Evolutionary conservation across 768 basidiomycete genomes (phyloP), one percentile per base, ranked within the genome.

Genomic region (Boletus tylopilopsis): DNA sequence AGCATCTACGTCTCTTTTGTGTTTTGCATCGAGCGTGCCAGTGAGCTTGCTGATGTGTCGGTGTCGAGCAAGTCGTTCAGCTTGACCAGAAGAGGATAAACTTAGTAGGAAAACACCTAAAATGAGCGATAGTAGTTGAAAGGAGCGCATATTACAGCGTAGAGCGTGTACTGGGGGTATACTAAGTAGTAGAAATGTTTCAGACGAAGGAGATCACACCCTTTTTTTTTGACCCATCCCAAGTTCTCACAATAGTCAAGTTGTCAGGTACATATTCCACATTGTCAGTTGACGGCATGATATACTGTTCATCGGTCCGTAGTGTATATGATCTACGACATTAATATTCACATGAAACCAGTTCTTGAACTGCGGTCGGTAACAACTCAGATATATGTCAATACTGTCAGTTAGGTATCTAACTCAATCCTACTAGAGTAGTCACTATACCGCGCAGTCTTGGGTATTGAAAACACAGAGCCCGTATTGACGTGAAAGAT

Each of bases 131-230:
- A 62, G 43, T 35, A 37, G 36, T 45, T 46, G 25, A 51, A 66
- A 67, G 12, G 65, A 66, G 45, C 48, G 65, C 65, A 66, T 68
- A 49, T 42, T 60, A 55, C 37, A 44, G 48, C 51, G 52, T 53
- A 25, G 41, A 42, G 34, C 33, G 46, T 44, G 38, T n/a, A n/a
- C n/a, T n/a, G n/a, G n/a, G n/a, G n/a, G n/a, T n/a, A n/a, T n/a
- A n/a, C n/a, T n/a, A n/a, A n/a, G n/a, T n/a, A n/a, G n/a, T n/a
- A n/a, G n/a, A n/a, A n/a, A n/a, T n/a, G n/a, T n/a, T n/a, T n/a
- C n/a, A n/a, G n/a, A n/a, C n/a, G n/a, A n/a, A n/a, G n/a, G n/a
- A n/a, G n/a, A n/a, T n/a, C n/a, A n/a, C n/a, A n/a, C n/a, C n/a
- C n/a, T n/a, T n/a, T n/a, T n/a, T n/a, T n/a, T n/a, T n/a, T n/a